A percentile compares a stretch with the other conserved stretches of the same genome.
Conservation (phyloP, 257 asterid species). For the Nicotiana obtusifolia region DNA sequence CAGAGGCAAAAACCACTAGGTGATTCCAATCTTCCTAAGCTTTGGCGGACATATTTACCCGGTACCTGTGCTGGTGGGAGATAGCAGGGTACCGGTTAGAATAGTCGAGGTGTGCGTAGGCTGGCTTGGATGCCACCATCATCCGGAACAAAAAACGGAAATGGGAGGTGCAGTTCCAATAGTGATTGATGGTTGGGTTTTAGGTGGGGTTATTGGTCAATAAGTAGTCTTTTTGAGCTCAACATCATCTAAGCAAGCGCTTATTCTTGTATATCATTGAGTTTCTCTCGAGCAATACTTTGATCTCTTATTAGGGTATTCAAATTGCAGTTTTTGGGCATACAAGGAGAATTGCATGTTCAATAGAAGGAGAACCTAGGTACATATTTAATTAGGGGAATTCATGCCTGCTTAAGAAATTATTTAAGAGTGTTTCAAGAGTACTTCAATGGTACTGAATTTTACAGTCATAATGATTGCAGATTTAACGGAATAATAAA, state of each 20-base stretch:
- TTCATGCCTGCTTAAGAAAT: not conserved
- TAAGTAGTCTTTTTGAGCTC: not conserved
- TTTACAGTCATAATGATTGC: not conserved
- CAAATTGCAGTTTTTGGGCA: not conserved
- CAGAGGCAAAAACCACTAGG: no score
- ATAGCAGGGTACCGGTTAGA: no score
- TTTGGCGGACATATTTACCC: no score
- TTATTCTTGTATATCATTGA: not conserved
- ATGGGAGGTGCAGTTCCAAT: not conserved
- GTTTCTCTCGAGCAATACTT: not conserved
- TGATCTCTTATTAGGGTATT: not conserved
- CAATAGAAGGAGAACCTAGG: not conserved
- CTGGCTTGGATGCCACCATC: no score
- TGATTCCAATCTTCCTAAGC: no score
- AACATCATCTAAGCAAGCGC: not conserved
- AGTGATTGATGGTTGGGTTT: slow-evolving; percentile 1
- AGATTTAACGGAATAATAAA: not conserved
- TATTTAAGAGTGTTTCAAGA: not conserved
- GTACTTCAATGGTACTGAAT: not conserved
- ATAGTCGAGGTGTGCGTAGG: no score
- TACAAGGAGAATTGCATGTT: not conserved
- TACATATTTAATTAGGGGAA: not conserved
- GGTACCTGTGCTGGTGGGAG: no score
- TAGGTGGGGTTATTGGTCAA: not conserved
- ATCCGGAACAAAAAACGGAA: not conserved